phyloP scores from a whole-genome alignment of 176 grass and related monocot genomes.

The Oryza officinalis region DNA sequence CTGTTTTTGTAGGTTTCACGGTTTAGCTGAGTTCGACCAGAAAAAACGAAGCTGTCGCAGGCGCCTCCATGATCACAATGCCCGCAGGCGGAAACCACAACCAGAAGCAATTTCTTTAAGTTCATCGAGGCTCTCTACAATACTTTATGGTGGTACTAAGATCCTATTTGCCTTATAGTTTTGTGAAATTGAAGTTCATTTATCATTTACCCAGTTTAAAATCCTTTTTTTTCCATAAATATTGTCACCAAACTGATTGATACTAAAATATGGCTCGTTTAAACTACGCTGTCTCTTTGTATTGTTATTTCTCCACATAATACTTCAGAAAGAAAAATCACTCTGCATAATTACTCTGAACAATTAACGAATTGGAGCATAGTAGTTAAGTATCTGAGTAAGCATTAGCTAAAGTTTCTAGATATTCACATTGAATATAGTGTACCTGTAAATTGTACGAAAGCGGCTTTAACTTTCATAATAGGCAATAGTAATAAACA shows the following conservation, averaged over 20 bases:
- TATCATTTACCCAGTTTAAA: background rate
- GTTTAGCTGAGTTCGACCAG: slow-evolving; percentile 87
- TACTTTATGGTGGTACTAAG: slow-evolving; percentile 66
- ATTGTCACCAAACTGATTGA: background rate
- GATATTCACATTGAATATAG: background rate
- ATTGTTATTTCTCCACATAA: background rate
- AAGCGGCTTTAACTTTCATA: background rate
- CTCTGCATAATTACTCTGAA: background rate
- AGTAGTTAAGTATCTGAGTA: background rate
- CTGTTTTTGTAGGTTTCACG: slow-evolving; percentile 75
- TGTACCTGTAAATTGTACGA: background rate
- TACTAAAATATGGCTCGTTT: background rate
- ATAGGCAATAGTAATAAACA: background rate
- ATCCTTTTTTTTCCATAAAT: background rate
- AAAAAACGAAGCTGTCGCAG: slow-evolving; percentile 89
- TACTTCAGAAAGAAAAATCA: slow-evolving; percentile 1
- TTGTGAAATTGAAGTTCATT: slow-evolving; percentile 19
- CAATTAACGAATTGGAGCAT: slow-evolving; percentile 6
- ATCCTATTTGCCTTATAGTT: slow-evolving; percentile 13
- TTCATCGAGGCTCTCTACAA: slow-evolving; percentile 61
- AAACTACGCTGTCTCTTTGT: background rate
- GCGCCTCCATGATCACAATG: slow-evolving; percentile 93
- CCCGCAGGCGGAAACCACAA: slow-evolving; percentile 79
- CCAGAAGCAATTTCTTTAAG: slow-evolving; percentile 69
- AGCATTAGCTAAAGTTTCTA: slow-evolving; percentile 2